phyloP scores from a whole-genome alignment of 306 rosid species.

The Phaseolus lunatus region DNA sequence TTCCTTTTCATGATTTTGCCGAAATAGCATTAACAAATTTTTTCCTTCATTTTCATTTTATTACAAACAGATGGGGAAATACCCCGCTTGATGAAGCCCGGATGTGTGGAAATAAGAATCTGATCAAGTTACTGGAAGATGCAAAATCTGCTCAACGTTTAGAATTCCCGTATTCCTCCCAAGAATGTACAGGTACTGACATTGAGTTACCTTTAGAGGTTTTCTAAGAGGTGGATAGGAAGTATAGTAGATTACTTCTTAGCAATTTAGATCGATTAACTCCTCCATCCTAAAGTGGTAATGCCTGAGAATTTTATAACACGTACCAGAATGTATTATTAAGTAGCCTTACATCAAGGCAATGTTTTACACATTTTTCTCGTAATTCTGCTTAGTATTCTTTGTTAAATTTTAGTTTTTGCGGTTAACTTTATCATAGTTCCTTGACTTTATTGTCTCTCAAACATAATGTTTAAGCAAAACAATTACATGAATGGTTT shows the following conservation, averaged over 20 bases:
- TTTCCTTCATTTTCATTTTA: slow-evolving; percentile 9
- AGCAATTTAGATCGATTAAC: slow-evolving; percentile 13
- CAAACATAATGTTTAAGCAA: not conserved
- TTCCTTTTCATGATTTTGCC: slow-evolving; percentile 20
- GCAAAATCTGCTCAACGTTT: slow-evolving; percentile 73
- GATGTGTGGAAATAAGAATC: slow-evolving; percentile 81
- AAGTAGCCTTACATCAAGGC: not conserved
- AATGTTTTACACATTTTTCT: not conserved
- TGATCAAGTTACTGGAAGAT: slow-evolving; percentile 77
- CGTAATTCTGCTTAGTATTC: not conserved
- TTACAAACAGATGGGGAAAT: slow-evolving; percentile 86
- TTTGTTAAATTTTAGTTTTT: slow-evolving; percentile 3
- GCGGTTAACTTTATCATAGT: not conserved
- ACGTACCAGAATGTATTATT: not conserved
- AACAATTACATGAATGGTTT: not conserved
- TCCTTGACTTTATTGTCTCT: not conserved
- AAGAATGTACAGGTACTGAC: slow-evolving; percentile 65
- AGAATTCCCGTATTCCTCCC: slow-evolving; percentile 53
- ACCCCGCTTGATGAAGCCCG: slow-evolving; percentile 90
- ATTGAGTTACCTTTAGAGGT: slow-evolving; percentile 9
- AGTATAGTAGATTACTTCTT: not conserved
- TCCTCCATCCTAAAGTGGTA: not conserved
- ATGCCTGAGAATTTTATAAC: not conserved
- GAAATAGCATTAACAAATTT: slow-evolving; percentile 9
- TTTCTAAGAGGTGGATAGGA: not conserved